Evolutionary conservation across 805 yeast species (phyloP).

Genomic region (Monosporozyma aerobia): DNA sequence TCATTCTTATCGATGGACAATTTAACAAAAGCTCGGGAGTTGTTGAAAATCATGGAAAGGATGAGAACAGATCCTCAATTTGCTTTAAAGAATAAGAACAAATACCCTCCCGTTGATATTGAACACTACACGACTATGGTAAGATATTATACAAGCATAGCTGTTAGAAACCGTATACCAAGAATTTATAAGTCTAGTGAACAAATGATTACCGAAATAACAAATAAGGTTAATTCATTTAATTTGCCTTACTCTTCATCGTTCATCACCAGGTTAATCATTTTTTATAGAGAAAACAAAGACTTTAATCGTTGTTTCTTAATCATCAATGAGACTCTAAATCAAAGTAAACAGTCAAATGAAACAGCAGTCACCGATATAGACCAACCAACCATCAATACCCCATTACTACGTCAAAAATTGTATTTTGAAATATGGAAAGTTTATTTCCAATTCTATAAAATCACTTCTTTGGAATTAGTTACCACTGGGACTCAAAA

Average conservation of each 20-base stretch:
- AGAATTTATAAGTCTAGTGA: neutral
- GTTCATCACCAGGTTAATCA: slow-evolving; percentile 33
- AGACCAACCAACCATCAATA: slow-evolving; percentile 1
- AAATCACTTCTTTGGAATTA: slow-evolving; percentile 6
- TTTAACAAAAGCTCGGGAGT: slow-evolving; percentile 22
- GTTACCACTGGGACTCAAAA: slow-evolving; percentile 6
- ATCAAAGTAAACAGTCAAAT: slow-evolving; percentile 11
- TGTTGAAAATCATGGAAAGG: neutral
- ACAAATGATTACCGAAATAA: slow-evolving; percentile 22
- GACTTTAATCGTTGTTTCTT: slow-evolving; percentile 27
- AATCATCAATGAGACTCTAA: slow-evolving; percentile 26
- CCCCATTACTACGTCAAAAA: slow-evolving; percentile 10
- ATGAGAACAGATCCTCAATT: neutral
- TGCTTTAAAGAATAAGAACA: neutral
- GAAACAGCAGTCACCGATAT: slow-evolving; percentile 1
- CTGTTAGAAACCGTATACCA: neutral
- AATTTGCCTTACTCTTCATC: slow-evolving; percentile 29
- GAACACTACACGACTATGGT: slow-evolving; percentile 33
- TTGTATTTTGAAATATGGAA: slow-evolving; percentile 30
- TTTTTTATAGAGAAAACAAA: slow-evolving; percentile 24
- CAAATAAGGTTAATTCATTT: slow-evolving; percentile 26
- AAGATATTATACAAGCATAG: slow-evolving; percentile 24
- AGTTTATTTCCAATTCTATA: slow-evolving; percentile 15
- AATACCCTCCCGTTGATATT: neutral
- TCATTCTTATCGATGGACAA: slow-evolving; percentile 18